Percentiles rank a stretch among this genome's conserved stretches.
phyloP scores from a whole-genome alignment of 768 basidiomycete species.

The Rhodotorula kratochvilovae region DNA sequence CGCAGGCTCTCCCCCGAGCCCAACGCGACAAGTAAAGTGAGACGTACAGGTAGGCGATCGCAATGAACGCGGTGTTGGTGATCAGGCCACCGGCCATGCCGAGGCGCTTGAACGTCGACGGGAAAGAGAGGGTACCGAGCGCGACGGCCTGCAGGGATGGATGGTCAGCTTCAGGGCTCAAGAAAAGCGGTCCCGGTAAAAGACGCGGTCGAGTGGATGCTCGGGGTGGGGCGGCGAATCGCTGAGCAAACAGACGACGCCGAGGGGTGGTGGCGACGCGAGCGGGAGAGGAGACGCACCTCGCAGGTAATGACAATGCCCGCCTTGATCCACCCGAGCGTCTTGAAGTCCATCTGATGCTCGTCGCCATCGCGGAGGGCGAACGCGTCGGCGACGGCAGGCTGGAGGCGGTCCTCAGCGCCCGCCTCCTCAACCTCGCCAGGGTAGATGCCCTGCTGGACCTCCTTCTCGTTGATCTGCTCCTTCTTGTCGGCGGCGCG shows the following conservation, averaged over 20 bases:
- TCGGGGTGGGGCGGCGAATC: no score
- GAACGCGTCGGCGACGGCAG: slow-evolving; percentile 2
- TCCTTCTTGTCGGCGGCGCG: neutral
- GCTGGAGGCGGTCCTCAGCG: neutral
- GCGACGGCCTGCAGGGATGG: slow-evolving; percentile 6
- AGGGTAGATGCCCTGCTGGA: neutral
- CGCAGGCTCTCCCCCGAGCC: no score
- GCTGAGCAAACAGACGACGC: no score
- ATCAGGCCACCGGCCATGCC: slow-evolving; percentile 5
- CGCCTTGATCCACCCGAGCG: slow-evolving; percentile 3
- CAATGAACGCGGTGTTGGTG: slow-evolving; percentile 3
- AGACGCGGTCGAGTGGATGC: neutral
- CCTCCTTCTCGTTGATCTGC: neutral
- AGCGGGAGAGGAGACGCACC: neutral
- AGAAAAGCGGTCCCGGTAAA: neutral
- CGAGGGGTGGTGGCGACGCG: no score
- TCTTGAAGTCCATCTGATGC: neutral
- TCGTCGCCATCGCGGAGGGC: slow-evolving; percentile 3
- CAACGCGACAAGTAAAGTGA: no score
- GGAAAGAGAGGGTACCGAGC: slow-evolving; percentile 15
- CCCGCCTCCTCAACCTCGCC: no score
- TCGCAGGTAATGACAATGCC: slow-evolving; percentile 6
- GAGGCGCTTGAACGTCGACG: neutral
- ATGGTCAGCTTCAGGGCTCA: neutral
- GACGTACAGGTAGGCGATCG: neutral